Percentiles rank a stretch among this genome's conserved stretches.
phyloP scores from a whole-genome alignment of 2,329 filamentous ascomycete genomes.

The Tolypocladium tundrense region DNA sequence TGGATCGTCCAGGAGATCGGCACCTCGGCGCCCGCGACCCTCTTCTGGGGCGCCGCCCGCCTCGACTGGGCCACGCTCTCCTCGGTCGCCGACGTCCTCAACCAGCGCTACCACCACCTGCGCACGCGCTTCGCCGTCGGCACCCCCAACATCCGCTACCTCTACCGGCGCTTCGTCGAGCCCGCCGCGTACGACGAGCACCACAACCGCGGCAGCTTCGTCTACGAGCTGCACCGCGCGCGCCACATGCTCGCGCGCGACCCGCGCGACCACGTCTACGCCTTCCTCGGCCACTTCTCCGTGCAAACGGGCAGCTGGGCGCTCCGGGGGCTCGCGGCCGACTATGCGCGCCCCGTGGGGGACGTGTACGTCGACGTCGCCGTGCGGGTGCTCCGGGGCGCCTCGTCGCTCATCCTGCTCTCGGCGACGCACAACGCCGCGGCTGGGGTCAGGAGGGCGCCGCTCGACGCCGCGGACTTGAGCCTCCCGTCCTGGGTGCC shows the following conservation, averaged over 20 bases:
- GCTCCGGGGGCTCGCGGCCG: conserved; percentile 14
- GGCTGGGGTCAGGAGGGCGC: not conserved
- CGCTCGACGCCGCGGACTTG: not conserved
- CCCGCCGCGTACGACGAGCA: conserved; percentile 13
- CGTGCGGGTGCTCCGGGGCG: conserved; percentile 15
- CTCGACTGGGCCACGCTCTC: conserved; percentile 23
- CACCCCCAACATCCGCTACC: conserved; percentile 22
- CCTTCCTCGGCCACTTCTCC: conserved; percentile 25
- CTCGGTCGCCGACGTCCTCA: conserved; percentile 18
- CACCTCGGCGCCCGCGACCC: conserved; percentile 19
- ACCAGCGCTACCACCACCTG: conserved; percentile 21
- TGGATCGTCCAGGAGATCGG: conserved; percentile 29
- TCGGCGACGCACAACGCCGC: conserved; percentile 15
- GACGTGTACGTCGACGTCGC: conserved; percentile 24
- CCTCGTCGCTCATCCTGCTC: conserved; percentile 17
- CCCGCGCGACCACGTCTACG: conserved; percentile 23
- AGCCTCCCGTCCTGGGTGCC: conserved; percentile 25
- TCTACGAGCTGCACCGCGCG: conserved; percentile 25
- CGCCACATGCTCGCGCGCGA: conserved; percentile 21
- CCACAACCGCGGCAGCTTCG: conserved; percentile 22
- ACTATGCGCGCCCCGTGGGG: conserved; percentile 18
- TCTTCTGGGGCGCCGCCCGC: conserved; percentile 22
- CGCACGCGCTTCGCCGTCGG: conserved; percentile 17
- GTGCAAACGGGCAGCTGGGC: conserved; percentile 11
- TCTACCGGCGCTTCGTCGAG: conserved; percentile 22